Evolutionary conservation across 2,329 filamentous ascomycete species (phyloP), one percentile per base, ranked within the genome.

Genomic region (Metarhizium brunneum): DNA sequence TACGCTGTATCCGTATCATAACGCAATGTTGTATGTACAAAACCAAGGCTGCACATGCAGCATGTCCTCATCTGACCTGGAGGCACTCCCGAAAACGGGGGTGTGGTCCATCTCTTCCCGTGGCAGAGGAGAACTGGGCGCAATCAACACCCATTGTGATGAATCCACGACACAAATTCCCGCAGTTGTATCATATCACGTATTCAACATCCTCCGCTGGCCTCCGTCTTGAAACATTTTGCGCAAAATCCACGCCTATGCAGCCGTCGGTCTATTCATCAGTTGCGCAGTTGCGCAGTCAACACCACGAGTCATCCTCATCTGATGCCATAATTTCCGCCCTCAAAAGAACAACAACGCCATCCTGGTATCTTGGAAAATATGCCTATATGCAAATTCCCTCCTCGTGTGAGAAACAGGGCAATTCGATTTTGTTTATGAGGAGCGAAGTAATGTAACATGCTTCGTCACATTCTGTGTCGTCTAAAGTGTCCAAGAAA

Each of bases 341-440:
- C 18, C 60, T 50, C n/a, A 38, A 64, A 64, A 61, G 63, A 58
- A 58, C 60, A 70, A 71, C 68, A 70, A 71, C 68, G 67, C 68
- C 69, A 62, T 67, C 67, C 68, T 71, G 68, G 68, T 71, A 71
- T 71, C 68, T 70, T 64, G 62, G 69, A 58, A 56, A 59, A 60
- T 54, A 56, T 59, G 48, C 30, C 16, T 54, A 53, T 57, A 49
- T 57, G 56, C 49, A 53, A 52, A 55, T 53, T 49, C 8, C 42
- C 53, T 30, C 13, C 25, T 47, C 38, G 36, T 43, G 25, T 36
- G 42, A 43, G 14, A 25, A 40, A 30, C n/a, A 54, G 35, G 50
- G n/a, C 48, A 42, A 25, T 54, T 45, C 25, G 4, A 4, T 18
- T 50, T 43, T 35, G 20, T 55, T 35, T 58, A 59, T 59, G 57